phyloP scores from a whole-genome alignment of 208 protist species.

The Wallacemonas sp. region DNA sequence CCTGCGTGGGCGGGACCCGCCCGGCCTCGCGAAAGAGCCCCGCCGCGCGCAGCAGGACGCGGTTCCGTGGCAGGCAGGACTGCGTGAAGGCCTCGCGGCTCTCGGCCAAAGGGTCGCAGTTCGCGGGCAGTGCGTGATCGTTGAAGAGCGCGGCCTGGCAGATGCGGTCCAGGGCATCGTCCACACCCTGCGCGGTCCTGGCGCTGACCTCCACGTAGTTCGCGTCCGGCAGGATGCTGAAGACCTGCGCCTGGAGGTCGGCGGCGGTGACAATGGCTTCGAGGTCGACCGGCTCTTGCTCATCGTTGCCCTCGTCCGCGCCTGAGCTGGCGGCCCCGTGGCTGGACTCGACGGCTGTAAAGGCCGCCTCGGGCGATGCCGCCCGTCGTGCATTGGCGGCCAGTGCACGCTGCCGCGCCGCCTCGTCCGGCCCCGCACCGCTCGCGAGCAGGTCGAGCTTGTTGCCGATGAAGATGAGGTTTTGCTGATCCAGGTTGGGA shows the following conservation, averaged over 20 bases:
- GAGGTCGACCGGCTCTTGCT: constrained; percentile 15
- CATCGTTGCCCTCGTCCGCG: constrained; percentile 11
- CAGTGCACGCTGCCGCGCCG: constrained; percentile 1
- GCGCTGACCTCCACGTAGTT: constrained; percentile 67
- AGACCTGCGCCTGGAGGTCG: constrained; percentile 33
- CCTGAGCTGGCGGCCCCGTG: too few species aligned
- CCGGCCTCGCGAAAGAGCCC: constrained; percentile 6
- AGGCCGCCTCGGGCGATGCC: constrained; percentile 22
- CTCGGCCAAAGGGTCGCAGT: background rate
- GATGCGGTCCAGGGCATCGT: constrained; percentile 30
- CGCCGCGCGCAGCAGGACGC: constrained; percentile 10
- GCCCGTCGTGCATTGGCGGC: constrained; percentile 11
- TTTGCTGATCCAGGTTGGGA: constrained; percentile 36
- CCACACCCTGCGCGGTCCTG: constrained; percentile 26
- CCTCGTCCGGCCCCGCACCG: background rate
- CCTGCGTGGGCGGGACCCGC: background rate
- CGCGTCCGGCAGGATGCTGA: constrained; percentile 38
- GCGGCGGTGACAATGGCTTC: constrained; percentile 25
- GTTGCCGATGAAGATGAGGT: constrained; percentile 56
- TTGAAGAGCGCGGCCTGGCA: constrained; percentile 36
- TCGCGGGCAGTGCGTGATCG: constrained; percentile 2
- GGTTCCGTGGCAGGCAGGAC: background rate
- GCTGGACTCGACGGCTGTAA: too few species aligned
- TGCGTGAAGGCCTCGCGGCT: background rate
- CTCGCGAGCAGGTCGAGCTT: constrained; percentile 50